phyloP scores from a whole-genome alignment of 371 early-diverging fungal species.

The Syncephalastrum sp. region DNA sequence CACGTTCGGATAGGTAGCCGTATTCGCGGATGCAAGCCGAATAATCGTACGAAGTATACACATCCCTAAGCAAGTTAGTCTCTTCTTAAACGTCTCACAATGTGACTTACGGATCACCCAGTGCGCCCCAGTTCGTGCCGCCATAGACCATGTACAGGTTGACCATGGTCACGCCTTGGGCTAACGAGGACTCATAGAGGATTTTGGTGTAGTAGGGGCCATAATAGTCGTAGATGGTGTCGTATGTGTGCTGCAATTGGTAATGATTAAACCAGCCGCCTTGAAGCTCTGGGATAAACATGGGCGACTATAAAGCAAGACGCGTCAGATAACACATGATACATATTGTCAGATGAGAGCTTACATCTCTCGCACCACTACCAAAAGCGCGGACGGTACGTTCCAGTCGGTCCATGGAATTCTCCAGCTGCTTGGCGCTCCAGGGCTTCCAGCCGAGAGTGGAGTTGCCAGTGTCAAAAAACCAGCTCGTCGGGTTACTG shows the following conservation, averaged over 20 bases:
- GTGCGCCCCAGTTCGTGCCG: slow-evolving; percentile 84
- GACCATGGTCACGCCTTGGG: slow-evolving; percentile 71
- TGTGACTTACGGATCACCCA: slow-evolving; percentile 71
- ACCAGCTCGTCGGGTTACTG: slow-evolving; percentile 59
- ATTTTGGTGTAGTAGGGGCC: slow-evolving; percentile 71
- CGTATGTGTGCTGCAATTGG: slow-evolving; percentile 64
- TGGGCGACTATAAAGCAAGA: slow-evolving; percentile 50
- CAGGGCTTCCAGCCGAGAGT: slow-evolving; percentile 60
- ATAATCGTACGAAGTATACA: slow-evolving; percentile 80
- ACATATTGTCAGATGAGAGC: neutral
- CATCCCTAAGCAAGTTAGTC: slow-evolving; percentile 47
- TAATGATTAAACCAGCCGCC: slow-evolving; percentile 86
- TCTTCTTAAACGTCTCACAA: too few species aligned
- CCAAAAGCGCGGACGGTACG: slow-evolving; percentile 72
- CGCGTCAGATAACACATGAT: neutral
- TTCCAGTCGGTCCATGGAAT: slow-evolving; percentile 66
- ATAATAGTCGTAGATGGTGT: slow-evolving; percentile 68
- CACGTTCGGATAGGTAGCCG: slow-evolving; percentile 69
- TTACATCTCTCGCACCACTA: slow-evolving; percentile 62
- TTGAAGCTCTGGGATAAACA: slow-evolving; percentile 81
- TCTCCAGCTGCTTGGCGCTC: slow-evolving; percentile 57
- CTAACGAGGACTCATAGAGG: slow-evolving; percentile 59
- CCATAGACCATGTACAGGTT: slow-evolving; percentile 80
- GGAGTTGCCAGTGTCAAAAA: slow-evolving; percentile 45
- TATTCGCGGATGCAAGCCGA: slow-evolving; percentile 79